Evolutionary conservation across 768 basidiomycete species (phyloP), one percentile per base, ranked within the genome.

Genomic region (Lactarius hengduanensis): DNA sequence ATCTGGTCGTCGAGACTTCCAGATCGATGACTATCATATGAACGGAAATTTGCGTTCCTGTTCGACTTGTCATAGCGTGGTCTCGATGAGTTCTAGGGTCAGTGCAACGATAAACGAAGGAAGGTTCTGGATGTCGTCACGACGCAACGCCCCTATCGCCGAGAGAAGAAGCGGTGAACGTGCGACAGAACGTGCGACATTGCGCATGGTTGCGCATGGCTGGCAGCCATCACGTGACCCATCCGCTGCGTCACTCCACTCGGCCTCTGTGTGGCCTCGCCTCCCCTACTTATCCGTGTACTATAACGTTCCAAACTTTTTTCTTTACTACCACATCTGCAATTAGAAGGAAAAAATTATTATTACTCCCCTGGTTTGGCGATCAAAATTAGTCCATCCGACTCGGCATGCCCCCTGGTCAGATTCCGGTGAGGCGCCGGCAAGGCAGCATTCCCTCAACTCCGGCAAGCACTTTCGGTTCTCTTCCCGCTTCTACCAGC

Each of bases 391-490:
- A 41, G n/a, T 26, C 5, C 50, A 3, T 53, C 41, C 45, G 2
- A 38, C 26, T 32, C 22, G 26, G 40, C 28, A 67, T 67, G 66
- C 1, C 22, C n/a, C 57, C 43, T 34, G 6, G 26, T 30, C 26
- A 32, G 2, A 10, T 11, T 50, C 4, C 22, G 7, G 40, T 16
- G 9, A 30, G 59, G 13, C 62, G 32, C 43, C 66, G 58, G n/a
- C 62, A 59, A 63, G 43, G 43, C 7, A 57, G 26, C n/a, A 16
- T 34, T 32, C 16, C 56, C 22, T n/a, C 45, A 57, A 5, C 26
- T n/a, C 34, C n/a, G 62, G 66, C 54, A 67, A 59, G 61, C 54
- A 55, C 32, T 28, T 30, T 16, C 16, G 22, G 9, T 26, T 40
- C 41, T 67, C 57, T 56, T 20, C 32, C 13, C 41, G 13, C 22